These are phyloP conservation scores for Nitzschia sp. DNA, from an alignment of 108 stramenopile genomes.

Conservation along the genomic window DNA sequence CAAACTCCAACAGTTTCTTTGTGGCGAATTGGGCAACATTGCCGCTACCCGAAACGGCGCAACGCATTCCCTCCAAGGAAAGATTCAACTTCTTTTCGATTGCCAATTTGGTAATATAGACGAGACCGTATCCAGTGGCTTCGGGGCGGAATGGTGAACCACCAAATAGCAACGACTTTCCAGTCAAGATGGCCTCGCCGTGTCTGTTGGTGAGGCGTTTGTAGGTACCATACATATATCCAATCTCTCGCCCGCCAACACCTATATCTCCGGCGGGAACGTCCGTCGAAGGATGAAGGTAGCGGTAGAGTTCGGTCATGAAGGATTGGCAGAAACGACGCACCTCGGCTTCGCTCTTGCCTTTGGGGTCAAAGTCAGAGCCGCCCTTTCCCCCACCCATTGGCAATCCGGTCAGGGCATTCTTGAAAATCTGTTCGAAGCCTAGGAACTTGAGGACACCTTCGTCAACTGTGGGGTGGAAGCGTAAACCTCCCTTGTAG, in stretches of 20 bases:
- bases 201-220: constrained; percentile 69
- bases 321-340: constrained; percentile 82
- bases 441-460: constrained; percentile 87
- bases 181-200: constrained; percentile 76
- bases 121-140: constrained; percentile 77
- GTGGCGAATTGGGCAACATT: constrained; percentile 77
- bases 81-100: constrained; percentile 53
- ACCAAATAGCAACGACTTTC: constrained; percentile 66
- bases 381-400: constrained; percentile 75
- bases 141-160: constrained; percentile 74
- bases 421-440: constrained; percentile 87
- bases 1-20: constrained; percentile 60
- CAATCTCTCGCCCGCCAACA: constrained; percentile 82
- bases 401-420: constrained; percentile 75
- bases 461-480: constrained; percentile 87
- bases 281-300: constrained; percentile 76
- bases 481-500: constrained; percentile 93
- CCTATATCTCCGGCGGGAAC: constrained; percentile 90
- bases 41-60: constrained; percentile 71
- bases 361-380: constrained; percentile 85
- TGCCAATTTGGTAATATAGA: constrained; percentile 74
- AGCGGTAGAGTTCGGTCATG: constrained; percentile 73
- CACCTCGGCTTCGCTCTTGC: constrained; percentile 74
- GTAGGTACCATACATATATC: constrained; percentile 84
- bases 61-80: constrained; percentile 53